These are phyloP conservation scores for Eragrostis nindensis DNA, from an alignment of 176 grass and related monocot genomes.

Conservation along the genomic window DNA sequence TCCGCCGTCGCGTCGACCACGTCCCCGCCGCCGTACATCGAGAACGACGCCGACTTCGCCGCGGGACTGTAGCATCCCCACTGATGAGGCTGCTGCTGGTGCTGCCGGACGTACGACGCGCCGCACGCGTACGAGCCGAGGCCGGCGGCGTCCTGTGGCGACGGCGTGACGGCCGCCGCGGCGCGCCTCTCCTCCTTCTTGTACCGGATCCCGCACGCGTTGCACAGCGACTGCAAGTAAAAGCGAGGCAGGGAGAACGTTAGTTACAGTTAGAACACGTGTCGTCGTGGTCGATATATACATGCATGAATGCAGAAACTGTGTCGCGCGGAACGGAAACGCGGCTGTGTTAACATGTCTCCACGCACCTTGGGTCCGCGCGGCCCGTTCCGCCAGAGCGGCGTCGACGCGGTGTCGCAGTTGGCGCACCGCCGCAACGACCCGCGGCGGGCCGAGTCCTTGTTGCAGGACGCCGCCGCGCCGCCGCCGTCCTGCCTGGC, in stretches of 20 bases:
- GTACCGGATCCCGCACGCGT: slow-evolving; percentile 90
- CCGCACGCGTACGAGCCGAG: slow-evolving; percentile 31
- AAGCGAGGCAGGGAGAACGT: neutral
- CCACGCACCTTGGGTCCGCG: slow-evolving; percentile 75
- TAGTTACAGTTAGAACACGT: neutral
- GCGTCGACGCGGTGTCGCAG: slow-evolving; percentile 84
- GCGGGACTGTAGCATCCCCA: slow-evolving; percentile 69
- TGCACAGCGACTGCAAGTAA: slow-evolving; percentile 89
- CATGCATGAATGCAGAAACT: too few species aligned
- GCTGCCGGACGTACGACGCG: slow-evolving; percentile 49
- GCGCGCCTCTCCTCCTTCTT: slow-evolving; percentile 87
- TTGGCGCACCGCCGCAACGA: slow-evolving; percentile 59
- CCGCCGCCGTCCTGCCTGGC: neutral
- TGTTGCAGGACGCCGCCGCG: neutral
- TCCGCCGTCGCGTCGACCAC: slow-evolving; percentile 37
- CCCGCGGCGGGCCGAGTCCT: neutral
- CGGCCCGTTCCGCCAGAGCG: slow-evolving; percentile 85
- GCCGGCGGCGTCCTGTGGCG: neutral
- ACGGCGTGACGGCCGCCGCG: slow-evolving; percentile 40
- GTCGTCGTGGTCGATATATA: too few species aligned
- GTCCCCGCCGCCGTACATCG: slow-evolving; percentile 33
- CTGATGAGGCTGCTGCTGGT: slow-evolving; percentile 24
- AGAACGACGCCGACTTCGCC: slow-evolving; percentile 30
- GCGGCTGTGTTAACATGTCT: too few species aligned
- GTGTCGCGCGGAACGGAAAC: too few species aligned